Base-by-base conservation (phyloP, 768 basidiomycete genomes). In the Ephemerocybe angulata region DNA sequence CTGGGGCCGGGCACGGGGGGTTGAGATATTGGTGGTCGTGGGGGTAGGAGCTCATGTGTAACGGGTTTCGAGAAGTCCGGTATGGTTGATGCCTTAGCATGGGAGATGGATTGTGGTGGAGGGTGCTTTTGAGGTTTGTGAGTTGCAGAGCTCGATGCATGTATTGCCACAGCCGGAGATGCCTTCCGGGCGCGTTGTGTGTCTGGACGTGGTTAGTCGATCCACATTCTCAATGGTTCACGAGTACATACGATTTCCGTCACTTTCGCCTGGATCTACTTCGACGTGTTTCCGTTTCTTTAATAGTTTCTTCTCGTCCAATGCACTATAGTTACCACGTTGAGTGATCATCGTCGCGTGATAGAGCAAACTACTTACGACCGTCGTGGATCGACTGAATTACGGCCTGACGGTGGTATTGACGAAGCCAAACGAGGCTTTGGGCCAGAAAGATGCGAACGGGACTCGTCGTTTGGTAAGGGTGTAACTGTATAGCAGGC, bases 211-310 rank as follows among this genome's bases (percentile, higher is more conserved):
- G 50, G 41, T 51, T 52, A 51, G 43, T 55, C 53, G 10, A 52
- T 5, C 37, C 46, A 41, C 29, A 33, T 30, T 52, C 55, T 44
- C 33, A n/a, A 47, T 13, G 51, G 19, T 44, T n/a, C 21, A 41
- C 21, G 33, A 37, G 35, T 55, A 59, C 67, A 50, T 68, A 82
- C 83, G 81, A 65, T 75, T 75, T 63, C 90, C 68, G 59, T 90
- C 89, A 60, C 86, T 87, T n/a, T 84, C 84, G 35, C 81, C 83
- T 8, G 55, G 55, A 31, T 56, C 55, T 8, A 56, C 55, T 25
- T 78, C 74, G 35, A 89, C 88, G 53, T 87, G 81, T 78, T 88
- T 90, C 69, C 90, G 87, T 65, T 91, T 92, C 73, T 90, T 90
- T 73, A 88, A 90, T 75, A 87, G 89, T 71, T 82, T 88, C 75